Evolutionary conservation across 345 rosid genomes (phyloP), one percentile per base, ranked within the genome.

Genomic region (Acer campestre): DNA sequence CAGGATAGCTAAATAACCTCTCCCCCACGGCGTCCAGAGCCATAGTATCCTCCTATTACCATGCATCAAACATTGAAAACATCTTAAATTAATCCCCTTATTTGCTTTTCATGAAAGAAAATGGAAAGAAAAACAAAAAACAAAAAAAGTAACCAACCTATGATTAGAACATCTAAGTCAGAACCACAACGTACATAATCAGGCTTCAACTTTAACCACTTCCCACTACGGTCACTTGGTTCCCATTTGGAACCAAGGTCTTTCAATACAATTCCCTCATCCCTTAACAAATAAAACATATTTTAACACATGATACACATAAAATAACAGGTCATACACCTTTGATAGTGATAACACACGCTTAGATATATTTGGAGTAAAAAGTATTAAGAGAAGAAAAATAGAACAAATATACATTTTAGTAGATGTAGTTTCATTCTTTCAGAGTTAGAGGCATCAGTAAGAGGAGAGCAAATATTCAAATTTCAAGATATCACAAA

Each of bases 131-230:
- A 70, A 12, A 29, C 3, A 4, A 35, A 76, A 31, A 64, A 7
- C 67, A 64, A 11, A 59, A 71, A 55, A n/a, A 71, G 81, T 67
- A 61, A 63, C 75, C 81, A 58, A 95, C 99, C 99, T 78, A 95
- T 90, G 68, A 95, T 91, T 68, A 93, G 92, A 82, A 87, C 98
- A 91, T 95, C 99, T 46, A 95, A 90, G 77, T 95, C 99, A n/a
- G 99, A 83, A 82, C 97, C 91, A 86, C 93, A 82, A 78, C 80
- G 92, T 44, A 93, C 61, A 65, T 95, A 95, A 44, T 95, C 97
- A 61, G 99, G 99, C 89, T 93, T 95, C 85, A 95, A 84, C 85
- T 93, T 95, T 89, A 91, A 74, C 99, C 99, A 95, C 87, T 95
- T 95, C 75, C 94, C 99, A 87, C 97, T 95, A 69, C 98, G 92